A percentile compares a stretch with the other conserved stretches of the same genome.
Conservation (phyloP, 129 eudicot species). For the Heracleum sosnowskyi region DNA sequence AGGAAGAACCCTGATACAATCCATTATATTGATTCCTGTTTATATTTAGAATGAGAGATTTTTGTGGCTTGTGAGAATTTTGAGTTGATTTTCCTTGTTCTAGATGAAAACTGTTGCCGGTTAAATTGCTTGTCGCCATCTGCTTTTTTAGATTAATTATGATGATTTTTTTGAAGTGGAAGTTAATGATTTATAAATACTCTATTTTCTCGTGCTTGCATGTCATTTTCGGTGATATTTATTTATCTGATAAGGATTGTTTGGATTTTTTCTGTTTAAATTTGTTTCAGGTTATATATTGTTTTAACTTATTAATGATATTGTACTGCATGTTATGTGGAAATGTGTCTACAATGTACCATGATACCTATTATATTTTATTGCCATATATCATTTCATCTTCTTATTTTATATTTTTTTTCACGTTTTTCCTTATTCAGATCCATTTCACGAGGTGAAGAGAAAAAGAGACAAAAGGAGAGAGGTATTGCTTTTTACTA, state of each 20-base stretch:
- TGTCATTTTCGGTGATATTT: background rate
- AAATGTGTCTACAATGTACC: background rate
- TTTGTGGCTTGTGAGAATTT: background rate
- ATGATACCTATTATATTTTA: background rate
- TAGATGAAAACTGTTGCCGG: background rate
- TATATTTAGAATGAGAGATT: background rate
- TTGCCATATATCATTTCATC: background rate
- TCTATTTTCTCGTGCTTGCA: background rate
- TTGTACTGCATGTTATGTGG: background rate
- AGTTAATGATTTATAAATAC: background rate
- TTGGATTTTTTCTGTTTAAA: background rate
- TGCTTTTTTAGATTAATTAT: background rate
- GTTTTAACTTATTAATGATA: background rate
- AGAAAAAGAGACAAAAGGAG: constrained; percentile 71
- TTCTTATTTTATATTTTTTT: background rate
- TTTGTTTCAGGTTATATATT: background rate
- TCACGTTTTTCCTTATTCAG: constrained; percentile 24
- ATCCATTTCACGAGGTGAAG: constrained; percentile 84
- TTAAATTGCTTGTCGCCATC: background rate
- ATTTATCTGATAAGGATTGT: background rate
- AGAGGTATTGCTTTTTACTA: constrained; percentile 35
- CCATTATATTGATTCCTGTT: background rate
- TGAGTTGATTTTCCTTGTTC: background rate
- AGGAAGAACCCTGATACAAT: background rate
- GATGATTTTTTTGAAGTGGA: background rate